Base-by-base conservation (phyloP, 805 yeast genomes). In the Candida boleticola region DNA sequence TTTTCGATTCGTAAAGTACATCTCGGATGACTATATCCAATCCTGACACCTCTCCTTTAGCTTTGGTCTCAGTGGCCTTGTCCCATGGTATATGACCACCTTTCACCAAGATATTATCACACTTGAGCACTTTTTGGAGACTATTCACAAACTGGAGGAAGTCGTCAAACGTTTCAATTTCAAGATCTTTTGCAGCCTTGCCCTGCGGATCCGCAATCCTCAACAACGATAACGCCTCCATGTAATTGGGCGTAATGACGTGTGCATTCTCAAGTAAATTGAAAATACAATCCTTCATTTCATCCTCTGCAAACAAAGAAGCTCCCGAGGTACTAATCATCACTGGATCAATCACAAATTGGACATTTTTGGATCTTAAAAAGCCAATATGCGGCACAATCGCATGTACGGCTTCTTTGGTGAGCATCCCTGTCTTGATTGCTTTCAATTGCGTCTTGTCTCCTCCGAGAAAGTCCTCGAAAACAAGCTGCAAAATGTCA, bases 261-360 rank as follows among this genome's bases (percentile, higher is more conserved):
- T 74, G 73, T 2, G 89, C 82, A 21, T 65, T 49, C 1, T 75
- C 76, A 25, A 83, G 61, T 30, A 85, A 51, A 14, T 55, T 56
- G 0, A 60, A 51, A n/a, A 80, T 54, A 26, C 77, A 68, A 4
- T 23, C 19, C 9, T 60, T 57, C 50, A 82, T 60, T 2, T 77
- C 76, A 0, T 68, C 62, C 25, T 68, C 67, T 27, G 73, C 76
- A 23, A 81, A 71, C 33, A 89, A 65, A 3, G 64, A 56, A 16
- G 78, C 73, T 1, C 96, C 96, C 0, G 93, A 80, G 0, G 96
- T 86, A 3, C 93, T 80, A 7, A 84, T 81, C 77, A 89, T 76
- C 4, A 89, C 96, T 0, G 97, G 95, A 57, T 89, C 97, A 33
- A 89, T 70, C 1, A 87, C 80, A 17, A 88, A 50, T 43, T 54